Evolutionary conservation across 2,329 filamentous ascomycete species (phyloP), one percentile per base, ranked within the genome.

Genomic region (Didymella glomerata): DNA sequence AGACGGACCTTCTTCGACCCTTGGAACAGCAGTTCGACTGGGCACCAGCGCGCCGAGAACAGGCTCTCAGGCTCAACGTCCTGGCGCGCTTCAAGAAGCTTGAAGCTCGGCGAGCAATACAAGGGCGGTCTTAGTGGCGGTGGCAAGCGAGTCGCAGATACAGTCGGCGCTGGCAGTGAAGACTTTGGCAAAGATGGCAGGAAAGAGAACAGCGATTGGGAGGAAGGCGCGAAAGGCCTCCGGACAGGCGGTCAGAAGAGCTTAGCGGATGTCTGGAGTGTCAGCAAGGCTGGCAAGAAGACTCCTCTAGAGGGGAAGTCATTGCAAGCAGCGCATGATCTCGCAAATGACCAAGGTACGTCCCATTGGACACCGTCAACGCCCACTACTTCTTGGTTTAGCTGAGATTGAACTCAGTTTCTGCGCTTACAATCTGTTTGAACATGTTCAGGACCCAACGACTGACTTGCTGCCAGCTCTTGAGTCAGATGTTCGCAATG

Each of bases 1-100:
- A 54, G 42, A 30, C 52, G 52, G n/a, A 27, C 57, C 41, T 63
- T 74, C 59, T 90, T 89, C 68, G 88, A 90, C 75, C 82, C 86
- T 5, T 91, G 88, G 87, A 92, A 92, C 77, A 88, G 88, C 14
- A 86, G 87, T 13, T 87, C 89, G 6, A 88, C 89, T 0, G 91
- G 91, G 45, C 92, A 97, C 74, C 93, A 96, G 77, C 84, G 87
- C 40, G 86, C 90, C 41, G 90, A 94, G 60, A 88, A 86, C 59
- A 78, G 81, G 3, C 82, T 89, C 1, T 85, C 86, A 2, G 84
- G 85, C 24, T 84, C 82, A 67, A 87, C 80, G 64, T 84, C 86
- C 71, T 96, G 92, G 92, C 87, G 91, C 24, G 82, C 87, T 49
- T 89, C 87, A 14, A 86, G 91, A 41, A 85, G 83, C 44, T 77